phyloP scores from a whole-genome alignment of 108 stramenopile species.

The Discostella stelligeroides region DNA sequence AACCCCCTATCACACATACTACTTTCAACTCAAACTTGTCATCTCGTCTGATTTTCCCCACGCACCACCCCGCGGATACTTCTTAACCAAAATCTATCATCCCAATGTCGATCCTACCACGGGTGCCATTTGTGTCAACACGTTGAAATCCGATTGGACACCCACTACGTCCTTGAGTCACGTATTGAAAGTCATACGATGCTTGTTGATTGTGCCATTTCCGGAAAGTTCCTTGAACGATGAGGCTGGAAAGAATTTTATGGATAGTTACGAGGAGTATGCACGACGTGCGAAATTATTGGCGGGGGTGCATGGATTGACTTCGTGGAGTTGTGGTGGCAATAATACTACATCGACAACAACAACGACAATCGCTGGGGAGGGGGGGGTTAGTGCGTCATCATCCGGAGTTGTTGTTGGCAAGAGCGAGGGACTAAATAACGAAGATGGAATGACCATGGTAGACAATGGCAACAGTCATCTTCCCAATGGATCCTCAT shows the following conservation, averaged over 20 bases:
- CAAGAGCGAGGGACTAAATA: background rate
- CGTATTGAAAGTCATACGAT: conserved; percentile 97
- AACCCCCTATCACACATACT: conserved; percentile 94
- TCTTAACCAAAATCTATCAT: conserved; percentile 98
- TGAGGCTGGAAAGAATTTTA: conserved; percentile 98
- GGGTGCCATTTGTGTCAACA: conserved; percentile 99
- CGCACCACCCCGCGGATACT: conserved; percentile 96
- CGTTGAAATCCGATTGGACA: conserved; percentile 97
- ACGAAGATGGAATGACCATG: conserved; percentile 5
- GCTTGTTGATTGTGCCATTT: conserved; percentile 98
- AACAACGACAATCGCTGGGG: background rate
- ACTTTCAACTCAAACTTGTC: conserved; percentile 94
- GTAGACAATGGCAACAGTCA: conserved; percentile 17
- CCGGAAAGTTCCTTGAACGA: conserved; percentile 98
- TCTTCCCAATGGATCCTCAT: conserved; percentile 1
- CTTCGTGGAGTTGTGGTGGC: conserved; percentile 21
- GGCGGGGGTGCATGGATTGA: conserved; percentile 92
- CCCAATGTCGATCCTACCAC: conserved; percentile 95
- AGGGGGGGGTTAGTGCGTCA: background rate
- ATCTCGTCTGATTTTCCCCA: conserved; percentile 85
- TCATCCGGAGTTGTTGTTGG: conserved; percentile 1
- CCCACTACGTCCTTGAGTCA: conserved; percentile 87
- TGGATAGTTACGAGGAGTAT: conserved; percentile 99
- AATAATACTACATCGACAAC: no score
- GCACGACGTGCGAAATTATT: conserved; percentile 89